Evolutionary conservation across 805 yeast genomes (phyloP), one percentile per base, ranked within the genome.

Genomic region (Candida qinlingensis): DNA sequence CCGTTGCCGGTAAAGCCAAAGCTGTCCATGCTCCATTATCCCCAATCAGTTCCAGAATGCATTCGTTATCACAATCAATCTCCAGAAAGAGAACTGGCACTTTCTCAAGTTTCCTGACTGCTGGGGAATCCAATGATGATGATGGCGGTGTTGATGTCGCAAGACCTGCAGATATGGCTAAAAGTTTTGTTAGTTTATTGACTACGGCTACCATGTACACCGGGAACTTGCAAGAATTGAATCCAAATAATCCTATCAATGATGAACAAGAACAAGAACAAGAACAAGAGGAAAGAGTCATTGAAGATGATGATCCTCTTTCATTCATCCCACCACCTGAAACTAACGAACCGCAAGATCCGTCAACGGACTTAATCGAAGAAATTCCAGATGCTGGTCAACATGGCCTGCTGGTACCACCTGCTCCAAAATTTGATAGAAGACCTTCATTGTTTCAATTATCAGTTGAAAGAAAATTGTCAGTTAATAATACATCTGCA

Each of bases 161-260:
- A 2, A 60, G 58, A 29, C 68, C 73, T 1, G 68, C 70, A 11
- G 73, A 70, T 39, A 73, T 75, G 63, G 76, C 80, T 13, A 72
- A 71, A 54, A 76, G 81, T 39, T 72, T 81, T 54, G 81, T 77
- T 3, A 76, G 79, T 0, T 58, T 79, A 45, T 65, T 81, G 47
- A 78, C 85, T 0, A 74, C 84, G 0, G 81, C 85, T 0, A 76
- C 81, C 52, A 72, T 77, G 49, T 77, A 74, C 57, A 54, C 49
- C 13, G 63, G 63, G 9, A 55, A 52, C 40, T 43, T 60, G 73
- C 79, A 42, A 60, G 69, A 42, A 53, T 62, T 62, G 55, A 62
- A 19, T 19, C 42, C 29, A 56, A 48, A 47, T 30, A 13, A 37
- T 12, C 9, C 7, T n/a, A 27, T 7, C n/a, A 46, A 38, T 25